Evolutionary conservation across 2,329 filamentous ascomycete species (phyloP), one percentile per base, ranked within the genome.

Genomic region (Clarireedia homoeocarpa): DNA sequence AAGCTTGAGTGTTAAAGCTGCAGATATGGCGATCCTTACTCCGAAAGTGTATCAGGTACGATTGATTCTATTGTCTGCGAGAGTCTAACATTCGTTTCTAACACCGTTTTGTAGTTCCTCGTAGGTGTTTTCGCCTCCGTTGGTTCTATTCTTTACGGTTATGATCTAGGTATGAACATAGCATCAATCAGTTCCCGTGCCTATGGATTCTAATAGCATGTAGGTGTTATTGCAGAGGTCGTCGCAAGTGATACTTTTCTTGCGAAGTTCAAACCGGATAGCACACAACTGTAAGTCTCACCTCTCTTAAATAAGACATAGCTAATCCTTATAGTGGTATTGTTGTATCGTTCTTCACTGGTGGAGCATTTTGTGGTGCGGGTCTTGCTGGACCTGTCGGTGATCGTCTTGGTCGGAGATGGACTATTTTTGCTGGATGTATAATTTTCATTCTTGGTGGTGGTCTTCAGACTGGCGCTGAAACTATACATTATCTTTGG

Each of bases 261-360:
- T 4, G 58, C 59, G 1, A 67, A 69, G 52, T 79, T 80, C 57
- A 65, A 64, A 4, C 69, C 68, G 23, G 61, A 59, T 23, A 59
- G 62, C 26, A 64, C 60, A 48, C 54, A 68, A 53, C 64, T 63
- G 68, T 69, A 61, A 53, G 64, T 26, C 7, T 23, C 7, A 5
- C n/a, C 4, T 26, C 24, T 24, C 10, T 17, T 20, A 17, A 24
- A 20, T 12, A 17, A 53, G 15, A 30, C 20, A 12, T 20, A 44
- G 30, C 17, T 51, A 17, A 50, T n/a, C 44, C 14, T 48, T n/a
- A 24, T n/a, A 84, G 78, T 39, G 87, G 86, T 53, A 80, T 86
- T 3, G 85, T 90, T 0, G 88, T 91, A 1, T 88, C 86, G 1
- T 77, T 91, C 58, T 91, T 92, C 69, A 92, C 88, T 0, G 85